Conservation (phyloP, 495 filamentous ascomycete species). For the Chaetomidium leptoderma region DNA sequence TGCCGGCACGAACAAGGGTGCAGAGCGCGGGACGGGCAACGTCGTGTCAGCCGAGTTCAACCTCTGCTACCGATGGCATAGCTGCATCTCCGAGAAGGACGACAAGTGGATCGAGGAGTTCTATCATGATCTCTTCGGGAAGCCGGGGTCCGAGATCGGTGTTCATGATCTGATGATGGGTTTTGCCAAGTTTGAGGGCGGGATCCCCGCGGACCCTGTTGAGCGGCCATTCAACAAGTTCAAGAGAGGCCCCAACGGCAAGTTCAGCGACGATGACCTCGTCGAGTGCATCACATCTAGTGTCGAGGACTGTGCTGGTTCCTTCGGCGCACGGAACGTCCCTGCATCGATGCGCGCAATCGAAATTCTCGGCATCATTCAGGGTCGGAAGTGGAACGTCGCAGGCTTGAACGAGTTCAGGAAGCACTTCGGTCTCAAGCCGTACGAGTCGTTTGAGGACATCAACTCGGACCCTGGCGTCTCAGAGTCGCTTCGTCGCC, state of each 20-base stretch:
- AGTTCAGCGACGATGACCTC: slow-evolving; percentile 62
- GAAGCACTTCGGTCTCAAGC: slow-evolving; percentile 69
- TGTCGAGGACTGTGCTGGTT: slow-evolving; percentile 61
- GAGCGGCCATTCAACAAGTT: slow-evolving; percentile 62
- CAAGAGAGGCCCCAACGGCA: slow-evolving; percentile 55
- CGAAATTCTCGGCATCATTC: slow-evolving; percentile 82
- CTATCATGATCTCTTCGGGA: slow-evolving; percentile 60
- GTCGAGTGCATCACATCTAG: slow-evolving; percentile 61
- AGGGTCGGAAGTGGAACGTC: slow-evolving; percentile 76
- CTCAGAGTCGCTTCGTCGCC: slow-evolving; percentile 61
- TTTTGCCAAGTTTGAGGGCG: slow-evolving; percentile 56
- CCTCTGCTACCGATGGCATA: slow-evolving; percentile 72
- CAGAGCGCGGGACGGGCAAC: slow-evolving; percentile 60
- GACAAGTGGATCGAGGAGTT: slow-evolving; percentile 69
- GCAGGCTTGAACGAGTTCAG: slow-evolving; percentile 86
- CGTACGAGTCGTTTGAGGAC: slow-evolving; percentile 73
- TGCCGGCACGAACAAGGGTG: slow-evolving; percentile 51
- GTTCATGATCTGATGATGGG: slow-evolving; percentile 55
- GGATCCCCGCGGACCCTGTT: slow-evolving; percentile 57
- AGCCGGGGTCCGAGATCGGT: slow-evolving; percentile 48
- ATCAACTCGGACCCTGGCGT: slow-evolving; percentile 80
- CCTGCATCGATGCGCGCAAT: slow-evolving; percentile 67
- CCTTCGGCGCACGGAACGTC: slow-evolving; percentile 69
- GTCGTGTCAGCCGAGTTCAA: slow-evolving; percentile 73
- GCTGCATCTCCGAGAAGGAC: slow-evolving; percentile 66